A percentile compares a stretch with the other conserved stretches of the same genome.
These are phyloP conservation scores for Claviceps monticola DNA, from an alignment of 2,329 filamentous ascomycete genomes.

Conservation along the genomic window DNA sequence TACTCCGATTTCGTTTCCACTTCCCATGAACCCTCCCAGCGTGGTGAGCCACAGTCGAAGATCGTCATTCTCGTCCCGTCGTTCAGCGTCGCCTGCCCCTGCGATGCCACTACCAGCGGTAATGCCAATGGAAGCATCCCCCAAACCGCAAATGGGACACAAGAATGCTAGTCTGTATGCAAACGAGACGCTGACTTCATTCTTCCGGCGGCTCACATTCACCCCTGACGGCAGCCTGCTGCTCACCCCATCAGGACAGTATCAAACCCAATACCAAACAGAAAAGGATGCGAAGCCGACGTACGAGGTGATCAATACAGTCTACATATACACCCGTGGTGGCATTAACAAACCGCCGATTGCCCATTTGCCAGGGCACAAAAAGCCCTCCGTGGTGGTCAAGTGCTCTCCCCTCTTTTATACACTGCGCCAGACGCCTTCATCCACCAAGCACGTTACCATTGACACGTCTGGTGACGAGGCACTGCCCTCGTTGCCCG, in stretches of 20 bases:
- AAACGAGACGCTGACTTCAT: conserved; percentile 92
- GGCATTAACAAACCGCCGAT: conserved; percentile 95
- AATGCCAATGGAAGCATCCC: conserved; percentile 84
- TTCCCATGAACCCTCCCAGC: conserved; percentile 91
- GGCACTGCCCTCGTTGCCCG: conserved; percentile 68
- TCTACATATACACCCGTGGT: conserved; percentile 93
- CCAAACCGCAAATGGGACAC: conserved; percentile 59
- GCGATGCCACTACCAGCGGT: conserved; percentile 90
- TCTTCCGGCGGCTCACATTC: conserved; percentile 88
- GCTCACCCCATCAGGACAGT: conserved; percentile 89
- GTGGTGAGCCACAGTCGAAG: conserved; percentile 81
- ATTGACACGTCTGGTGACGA: conserved; percentile 88
- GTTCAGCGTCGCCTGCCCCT: conserved; percentile 85
- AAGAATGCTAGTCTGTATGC: conserved; percentile 87
- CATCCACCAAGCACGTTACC: conserved; percentile 73
- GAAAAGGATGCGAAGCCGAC: conserved; percentile 56
- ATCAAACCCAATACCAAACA: conserved; percentile 61
- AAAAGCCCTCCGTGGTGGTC: conserved; percentile 93
- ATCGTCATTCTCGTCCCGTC: conserved; percentile 82
- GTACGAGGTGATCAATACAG: conserved; percentile 89
- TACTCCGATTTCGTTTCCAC: conserved; percentile 74
- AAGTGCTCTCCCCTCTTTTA: conserved; percentile 89
- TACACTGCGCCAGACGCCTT: conserved; percentile 54
- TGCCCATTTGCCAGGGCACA: conserved; percentile 88
- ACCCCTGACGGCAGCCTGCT: conserved; percentile 89